Evolutionary conservation across 371 early-diverging fungal genomes (phyloP).

Genomic region (Entomophthora muscae): DNA sequence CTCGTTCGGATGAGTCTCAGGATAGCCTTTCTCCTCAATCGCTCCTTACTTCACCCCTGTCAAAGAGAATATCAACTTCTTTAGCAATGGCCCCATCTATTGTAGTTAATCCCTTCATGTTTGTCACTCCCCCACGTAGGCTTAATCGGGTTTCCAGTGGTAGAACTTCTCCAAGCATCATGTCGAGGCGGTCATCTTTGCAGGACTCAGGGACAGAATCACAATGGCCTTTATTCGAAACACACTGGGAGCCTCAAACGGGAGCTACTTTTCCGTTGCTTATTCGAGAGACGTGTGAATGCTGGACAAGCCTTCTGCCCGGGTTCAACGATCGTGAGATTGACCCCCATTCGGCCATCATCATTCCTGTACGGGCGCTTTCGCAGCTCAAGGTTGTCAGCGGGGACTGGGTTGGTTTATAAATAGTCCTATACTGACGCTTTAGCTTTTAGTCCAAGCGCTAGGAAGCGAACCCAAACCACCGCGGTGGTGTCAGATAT

Average conservation of each 20-base stretch:
- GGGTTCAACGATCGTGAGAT: neutral
- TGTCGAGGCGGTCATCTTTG: neutral
- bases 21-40: neutral
- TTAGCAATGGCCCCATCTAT: neutral
- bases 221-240: neutral
- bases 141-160: neutral
- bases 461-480: neutral
- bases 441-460: neutral
- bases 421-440: neutral
- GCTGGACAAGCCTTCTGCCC: neutral
- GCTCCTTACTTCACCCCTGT: neutral
- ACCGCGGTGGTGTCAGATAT: neutral
- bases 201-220: neutral
- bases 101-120: neutral
- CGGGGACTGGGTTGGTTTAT: constrained; percentile 2
- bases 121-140: neutral
- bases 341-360: neutral
- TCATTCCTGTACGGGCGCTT: neutral
- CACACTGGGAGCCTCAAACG: neutral
- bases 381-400: neutral
- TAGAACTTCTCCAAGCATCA: neutral
- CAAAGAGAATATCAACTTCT: neutral
- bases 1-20: neutral
- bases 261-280: neutral
- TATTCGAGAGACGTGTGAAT: neutral